These are phyloP conservation scores for Trypanosomatidae sp. DNA, from an alignment of 208 protist genomes.

Conservation along the genomic window DNA sequence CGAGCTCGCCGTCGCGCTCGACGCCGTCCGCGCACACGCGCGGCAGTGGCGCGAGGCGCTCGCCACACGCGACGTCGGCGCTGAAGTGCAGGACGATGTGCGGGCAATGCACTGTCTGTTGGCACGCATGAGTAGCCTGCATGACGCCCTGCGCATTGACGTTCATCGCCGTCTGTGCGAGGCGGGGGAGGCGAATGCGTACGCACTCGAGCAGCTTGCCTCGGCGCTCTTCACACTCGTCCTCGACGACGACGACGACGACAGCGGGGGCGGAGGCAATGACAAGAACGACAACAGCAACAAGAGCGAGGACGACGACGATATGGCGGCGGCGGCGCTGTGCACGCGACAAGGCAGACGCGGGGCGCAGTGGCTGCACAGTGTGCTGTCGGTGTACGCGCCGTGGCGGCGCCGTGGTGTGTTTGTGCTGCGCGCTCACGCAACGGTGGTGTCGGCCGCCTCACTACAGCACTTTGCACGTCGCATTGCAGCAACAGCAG, in stretches of 20 bases:
- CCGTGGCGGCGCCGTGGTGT: conserved; percentile 48
- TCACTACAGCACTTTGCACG: not conserved
- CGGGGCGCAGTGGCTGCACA: conserved; percentile 48
- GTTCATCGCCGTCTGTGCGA: conserved; percentile 42
- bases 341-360: too few species aligned
- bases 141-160: conserved; percentile 22
- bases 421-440: conserved; percentile 13
- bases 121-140: conserved; percentile 18
- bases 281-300: too few species aligned
- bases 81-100: conserved; percentile 1
- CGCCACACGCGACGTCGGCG: not conserved
- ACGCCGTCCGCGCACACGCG: conserved; percentile 5
- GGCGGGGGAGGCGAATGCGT: conserved; percentile 39
- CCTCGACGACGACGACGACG: conserved; percentile 11
- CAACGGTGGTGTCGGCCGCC: not conserved
- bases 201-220: conserved; percentile 37
- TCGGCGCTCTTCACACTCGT: conserved; percentile 50
- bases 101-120: conserved; percentile 26
- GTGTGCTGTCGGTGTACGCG: conserved; percentile 19
- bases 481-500: conserved; percentile 1
- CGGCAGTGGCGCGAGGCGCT: conserved; percentile 1
- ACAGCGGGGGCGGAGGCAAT: too few species aligned
- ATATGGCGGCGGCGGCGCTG: too few species aligned
- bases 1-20: conserved; percentile 9
- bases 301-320: too few species aligned